Evolutionary conservation across 495 filamentous ascomycete species (phyloP), one percentile per base, ranked within the genome.

Genomic region (Trypethelium eluteriae): DNA sequence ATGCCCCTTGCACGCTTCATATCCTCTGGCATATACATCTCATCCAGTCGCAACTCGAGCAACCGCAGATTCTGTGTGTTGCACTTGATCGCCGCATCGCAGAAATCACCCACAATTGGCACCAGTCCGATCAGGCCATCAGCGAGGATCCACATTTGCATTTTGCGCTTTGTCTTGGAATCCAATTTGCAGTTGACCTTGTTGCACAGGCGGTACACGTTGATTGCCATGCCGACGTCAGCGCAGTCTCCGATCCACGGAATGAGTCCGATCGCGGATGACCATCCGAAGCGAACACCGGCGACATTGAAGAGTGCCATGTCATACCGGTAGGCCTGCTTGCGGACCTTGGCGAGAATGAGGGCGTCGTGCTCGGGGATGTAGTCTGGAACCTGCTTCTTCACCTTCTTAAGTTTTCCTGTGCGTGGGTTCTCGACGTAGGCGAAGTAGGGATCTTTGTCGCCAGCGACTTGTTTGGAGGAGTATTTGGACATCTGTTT

Each of bases 111-210:
- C 5, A 96, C 64, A 69, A 97, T 84, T 0, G 94, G 94, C 25
- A 96, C 79, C 7, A 98, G 78, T 14, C 94, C 94, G 50, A 96
- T 81, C 63, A 84, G 70, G 68, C 95, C 90, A 75, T 97, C 94
- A 38, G 93, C 62, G 2, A 85, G 61, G 56, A 97, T 82, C 75
- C 95, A 90, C 66, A 89, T 74, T 63, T 89, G 65, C 93, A 98
- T 96, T 71, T 79, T 77, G n/a, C 73, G 74, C 49, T 76, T 78
- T 41, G 92, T 72, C 1, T 67, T 65, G 18, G 71, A 57, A 3
- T 86, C 87, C 38, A 96, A 84, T 6, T 86, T 86, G 65, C 89
- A 90, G 59, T 93, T 85, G 44, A 96, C 79, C 38, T 83, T 81
- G 25, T 80, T 77, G 73, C 88, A 90, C 2, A 82, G 85, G 50